These are phyloP conservation scores for Polytrichum commune DNA, from an alignment of 225 moss, liverwort and hornwort genomes.

Conservation along the genomic window DNA sequence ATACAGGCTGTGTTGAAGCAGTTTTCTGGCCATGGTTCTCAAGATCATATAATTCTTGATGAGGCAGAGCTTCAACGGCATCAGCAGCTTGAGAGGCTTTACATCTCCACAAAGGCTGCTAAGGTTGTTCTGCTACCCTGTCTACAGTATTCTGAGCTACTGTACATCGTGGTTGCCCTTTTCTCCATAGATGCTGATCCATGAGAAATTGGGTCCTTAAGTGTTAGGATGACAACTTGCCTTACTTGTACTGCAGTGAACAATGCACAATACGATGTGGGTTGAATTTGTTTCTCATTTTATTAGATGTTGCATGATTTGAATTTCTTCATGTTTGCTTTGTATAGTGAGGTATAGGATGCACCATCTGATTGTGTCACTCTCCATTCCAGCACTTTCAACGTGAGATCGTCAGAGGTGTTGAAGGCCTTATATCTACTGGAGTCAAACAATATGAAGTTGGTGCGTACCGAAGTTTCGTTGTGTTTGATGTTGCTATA, in stretches of 20 bases:
- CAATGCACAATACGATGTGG: too few species aligned
- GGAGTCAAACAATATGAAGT: conserved; percentile 86
- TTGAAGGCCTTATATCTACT: conserved; percentile 75
- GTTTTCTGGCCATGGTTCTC: conserved; percentile 77
- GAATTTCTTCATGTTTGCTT: too few species aligned
- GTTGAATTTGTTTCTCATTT: too few species aligned
- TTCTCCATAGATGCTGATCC: too few species aligned
- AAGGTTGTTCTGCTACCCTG: conserved; percentile 43
- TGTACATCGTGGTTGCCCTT: too few species aligned
- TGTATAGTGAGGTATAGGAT: background rate
- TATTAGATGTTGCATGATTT: too few species aligned
- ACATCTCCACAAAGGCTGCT: conserved; percentile 87
- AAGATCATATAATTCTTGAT: conserved; percentile 76
- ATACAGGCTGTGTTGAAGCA: conserved; percentile 86
- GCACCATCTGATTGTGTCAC: conserved; percentile 4
- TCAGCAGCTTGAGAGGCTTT: conserved; percentile 87
- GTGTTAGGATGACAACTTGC: too few species aligned
- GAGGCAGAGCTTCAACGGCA: conserved; percentile 91
- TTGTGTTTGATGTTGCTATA: too few species aligned
- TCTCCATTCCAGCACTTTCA: conserved; percentile 71
- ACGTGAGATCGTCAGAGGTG: conserved; percentile 88
- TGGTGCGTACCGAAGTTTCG: conserved; percentile 32
- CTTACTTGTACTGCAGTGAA: too few species aligned
- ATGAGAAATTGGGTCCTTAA: too few species aligned
- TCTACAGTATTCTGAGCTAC: background rate